Percentiles rank a stretch among this genome's conserved stretches.
Evolutionary conservation across 305 asterid species (phyloP).

Genomic region (Solanum aculeatissimum): DNA sequence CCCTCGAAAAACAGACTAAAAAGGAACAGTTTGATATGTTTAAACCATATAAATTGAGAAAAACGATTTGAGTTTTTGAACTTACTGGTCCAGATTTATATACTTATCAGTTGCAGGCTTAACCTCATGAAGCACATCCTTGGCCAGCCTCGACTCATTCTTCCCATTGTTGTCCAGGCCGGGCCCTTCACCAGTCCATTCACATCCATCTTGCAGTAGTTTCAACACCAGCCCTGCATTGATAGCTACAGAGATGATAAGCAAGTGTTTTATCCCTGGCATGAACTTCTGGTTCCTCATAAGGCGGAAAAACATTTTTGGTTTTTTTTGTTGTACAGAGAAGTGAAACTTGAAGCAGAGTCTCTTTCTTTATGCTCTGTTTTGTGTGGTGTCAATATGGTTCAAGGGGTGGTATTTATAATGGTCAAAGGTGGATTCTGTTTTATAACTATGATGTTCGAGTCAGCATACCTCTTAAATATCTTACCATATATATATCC

Average conservation of each 20-base stretch:
- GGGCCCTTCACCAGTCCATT: constrained; percentile 9
- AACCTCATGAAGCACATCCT: constrained; percentile 19
- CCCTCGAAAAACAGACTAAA: not conserved
- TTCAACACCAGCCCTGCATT: constrained; percentile 59
- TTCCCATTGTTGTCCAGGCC: not conserved
- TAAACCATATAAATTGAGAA: not conserved
- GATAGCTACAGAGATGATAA: constrained; percentile 66
- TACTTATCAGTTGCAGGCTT: constrained; percentile 11
- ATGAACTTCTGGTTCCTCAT: constrained; percentile 23
- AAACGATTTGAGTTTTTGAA: not conserved
- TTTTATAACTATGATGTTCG: too few relatives aligned
- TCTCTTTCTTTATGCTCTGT: not conserved
- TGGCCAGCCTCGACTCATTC: constrained; percentile 1
- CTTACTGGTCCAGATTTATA: constrained; percentile 87
- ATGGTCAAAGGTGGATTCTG: not conserved
- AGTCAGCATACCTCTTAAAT: too few relatives aligned
- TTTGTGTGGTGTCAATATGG: not conserved
- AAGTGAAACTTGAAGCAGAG: not conserved
- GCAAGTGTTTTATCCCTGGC: constrained; percentile 32
- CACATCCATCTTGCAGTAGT: constrained; percentile 41
- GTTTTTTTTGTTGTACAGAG: not conserved
- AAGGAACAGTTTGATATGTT: not conserved
- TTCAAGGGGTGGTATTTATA: not conserved
- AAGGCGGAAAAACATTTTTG: not conserved
- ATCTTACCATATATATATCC: too few relatives aligned